Evolutionary conservation across 495 filamentous ascomycete genomes (phyloP).

Genomic region (Endocarpon pusillum): DNA sequence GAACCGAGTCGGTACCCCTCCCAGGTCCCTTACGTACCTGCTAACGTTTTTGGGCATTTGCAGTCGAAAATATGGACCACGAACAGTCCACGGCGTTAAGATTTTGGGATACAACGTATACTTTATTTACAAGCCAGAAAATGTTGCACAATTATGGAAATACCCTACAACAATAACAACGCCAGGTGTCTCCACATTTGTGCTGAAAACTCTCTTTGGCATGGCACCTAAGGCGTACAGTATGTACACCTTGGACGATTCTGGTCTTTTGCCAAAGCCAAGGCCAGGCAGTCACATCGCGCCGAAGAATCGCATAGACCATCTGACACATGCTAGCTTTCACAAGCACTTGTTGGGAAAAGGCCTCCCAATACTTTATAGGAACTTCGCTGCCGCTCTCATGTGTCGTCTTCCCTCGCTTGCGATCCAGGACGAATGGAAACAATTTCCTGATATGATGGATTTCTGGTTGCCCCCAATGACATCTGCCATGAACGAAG

Average conservation of each 20-base stretch:
- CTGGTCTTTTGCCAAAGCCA: conserved; percentile 4
- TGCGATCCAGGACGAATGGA: conserved; percentile 2
- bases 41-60: no score
- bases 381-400: not conserved
- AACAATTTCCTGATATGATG: conserved; percentile 4
- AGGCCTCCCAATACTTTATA: conserved; percentile 2
- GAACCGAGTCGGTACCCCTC: not conserved
- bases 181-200: conserved; percentile 2
- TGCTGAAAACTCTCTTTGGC: conserved; percentile 5
- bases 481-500: conserved; percentile 4
- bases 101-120: conserved; percentile 3
- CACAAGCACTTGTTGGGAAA: conserved; percentile 3
- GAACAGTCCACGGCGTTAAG: conserved; percentile 4
- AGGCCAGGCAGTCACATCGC: conserved; percentile 5
- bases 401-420: not conserved
- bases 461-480: conserved; percentile 3
- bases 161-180: not conserved
- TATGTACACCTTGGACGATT: conserved; percentile 6
- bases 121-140: conserved; percentile 6
- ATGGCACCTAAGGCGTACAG: conserved; percentile 4
- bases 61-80: no score
- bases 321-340: conserved; percentile 7
- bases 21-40: not conserved
- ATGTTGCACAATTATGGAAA: conserved; percentile 7
- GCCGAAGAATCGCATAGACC: conserved; percentile 6